Base-by-base conservation (phyloP, 2,329 filamentous ascomycete species). In the Thelonectria blattea region DNA sequence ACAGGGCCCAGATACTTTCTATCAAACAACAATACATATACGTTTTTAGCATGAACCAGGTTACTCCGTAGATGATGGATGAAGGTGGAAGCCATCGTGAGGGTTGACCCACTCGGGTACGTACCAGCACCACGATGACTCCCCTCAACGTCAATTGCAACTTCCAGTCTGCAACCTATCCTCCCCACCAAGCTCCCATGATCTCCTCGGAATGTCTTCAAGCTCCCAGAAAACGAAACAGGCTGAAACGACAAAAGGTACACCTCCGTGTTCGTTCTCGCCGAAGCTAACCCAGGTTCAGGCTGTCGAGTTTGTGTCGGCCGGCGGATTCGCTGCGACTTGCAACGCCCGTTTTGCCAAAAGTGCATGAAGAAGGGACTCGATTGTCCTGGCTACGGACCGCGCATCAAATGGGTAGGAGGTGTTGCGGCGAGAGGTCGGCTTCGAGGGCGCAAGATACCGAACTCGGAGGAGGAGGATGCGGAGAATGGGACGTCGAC, bases 371-470 rank as follows among this genome's bases (percentile, higher is more conserved):
- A 45, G 39, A 51, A 51, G 24, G 49, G 49, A 3, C 20, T 51
- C 12, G 32, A 20, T 5, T 60, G 58, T 17, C 58, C 58, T 6
- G 58, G 58, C 7, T 60, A 60, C 41, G 48, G 49, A 6, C 53
- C 37, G 7, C 51, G 43, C 5, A 22, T 61, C 10, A 56, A 51
- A 27, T 58, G 58, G 58, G 43, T 52, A 10, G 54, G 41, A 15
- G 58, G 58, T 4, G 37, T 53, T 1, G 58, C 58, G 7, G 27
- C 56, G 15, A 55, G 54, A 17, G 58, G 58, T 12, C 54, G 54
- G 9, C 20, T 61, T 8, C 42, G 47, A 27, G 49, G 39, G 10
- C 17, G 20, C 3, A 56, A 53, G 18, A 46, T 15, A 0, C 54
- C 45, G 2, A 15, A 2, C 15, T 15, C 41, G 9, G 18, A 52